Conservation (phyloP, 208 protist genomes). For the Leishmania tropica region DNA sequence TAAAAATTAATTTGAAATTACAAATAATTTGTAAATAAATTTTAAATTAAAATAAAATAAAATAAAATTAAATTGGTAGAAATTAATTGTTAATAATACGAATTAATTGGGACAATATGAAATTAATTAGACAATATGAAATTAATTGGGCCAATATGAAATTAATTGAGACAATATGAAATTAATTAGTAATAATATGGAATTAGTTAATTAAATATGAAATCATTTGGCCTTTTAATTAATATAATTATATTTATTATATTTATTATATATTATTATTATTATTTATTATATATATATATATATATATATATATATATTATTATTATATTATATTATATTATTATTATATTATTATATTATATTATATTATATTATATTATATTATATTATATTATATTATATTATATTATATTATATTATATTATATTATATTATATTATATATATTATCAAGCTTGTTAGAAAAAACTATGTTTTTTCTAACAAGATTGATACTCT, state of each 20-base stretch:
- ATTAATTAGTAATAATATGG: background rate
- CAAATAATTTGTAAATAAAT: no score
- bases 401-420: slow-evolving; percentile 8
- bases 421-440: slow-evolving; percentile 35
- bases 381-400: slow-evolving; percentile 29
- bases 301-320: no score
- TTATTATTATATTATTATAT: slow-evolving; percentile 29
- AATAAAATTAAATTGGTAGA: no score
- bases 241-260: no score
- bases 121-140: no score
- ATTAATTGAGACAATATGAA: background rate
- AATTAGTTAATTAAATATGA: background rate
- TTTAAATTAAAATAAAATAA: no score
- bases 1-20: no score
- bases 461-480: slow-evolving; percentile 12
- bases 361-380: slow-evolving; percentile 10
- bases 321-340: background rate
- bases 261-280: no score
- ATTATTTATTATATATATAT: no score
- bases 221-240: background rate
- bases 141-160: no score
- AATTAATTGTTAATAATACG: no score
- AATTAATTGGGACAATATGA: no score
- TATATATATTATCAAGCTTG: background rate
- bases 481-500: slow-evolving; percentile 1